Conservation (phyloP, 148 eudicot genomes). For the Tetragonia tetragonoides region DNA sequence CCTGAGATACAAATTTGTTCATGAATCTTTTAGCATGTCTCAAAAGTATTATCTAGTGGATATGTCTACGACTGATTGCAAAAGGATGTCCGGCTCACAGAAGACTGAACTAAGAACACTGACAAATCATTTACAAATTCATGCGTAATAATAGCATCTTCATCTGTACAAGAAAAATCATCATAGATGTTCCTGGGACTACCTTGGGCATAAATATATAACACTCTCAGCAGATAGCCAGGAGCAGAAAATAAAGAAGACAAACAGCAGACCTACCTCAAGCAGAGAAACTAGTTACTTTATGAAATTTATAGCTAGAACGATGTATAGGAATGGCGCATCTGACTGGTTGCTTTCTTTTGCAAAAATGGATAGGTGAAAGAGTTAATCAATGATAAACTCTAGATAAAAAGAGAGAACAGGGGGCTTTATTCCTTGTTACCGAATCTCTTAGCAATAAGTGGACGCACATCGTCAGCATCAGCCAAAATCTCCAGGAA, state of each 20-base stretch:
- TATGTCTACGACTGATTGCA: conserved; percentile 6
- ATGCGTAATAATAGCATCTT: conserved; percentile 35
- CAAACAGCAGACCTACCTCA: conserved; percentile 31
- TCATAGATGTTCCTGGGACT: conserved; percentile 33
- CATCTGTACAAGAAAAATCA: conserved; percentile 37
- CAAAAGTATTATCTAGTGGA: neutral
- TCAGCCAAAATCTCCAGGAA: conserved; percentile 84
- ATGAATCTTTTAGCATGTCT: neutral
- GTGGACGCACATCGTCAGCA: conserved; percentile 94
- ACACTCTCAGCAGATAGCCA: conserved; percentile 30
- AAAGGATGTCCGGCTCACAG: conserved; percentile 4
- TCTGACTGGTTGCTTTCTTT: conserved; percentile 10
- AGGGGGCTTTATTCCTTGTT: conserved; percentile 89
- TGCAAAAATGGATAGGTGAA: conserved; percentile 32
- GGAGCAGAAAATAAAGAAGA: conserved; percentile 24
- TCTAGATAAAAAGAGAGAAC: conserved; percentile 51
- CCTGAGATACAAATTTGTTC: neutral
- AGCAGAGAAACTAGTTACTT: conserved; percentile 34
- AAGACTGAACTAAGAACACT: conserved; percentile 19
- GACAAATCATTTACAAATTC: conserved; percentile 34
- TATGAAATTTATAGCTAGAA: conserved; percentile 27
- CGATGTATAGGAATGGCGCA: conserved; percentile 14
- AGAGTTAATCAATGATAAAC: conserved; percentile 40
- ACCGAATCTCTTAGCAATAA: conserved; percentile 88
- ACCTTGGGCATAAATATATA: conserved; percentile 26